Conservation (phyloP, 768 basidiomycete genomes). For the Serpula lacrymans region DNA sequence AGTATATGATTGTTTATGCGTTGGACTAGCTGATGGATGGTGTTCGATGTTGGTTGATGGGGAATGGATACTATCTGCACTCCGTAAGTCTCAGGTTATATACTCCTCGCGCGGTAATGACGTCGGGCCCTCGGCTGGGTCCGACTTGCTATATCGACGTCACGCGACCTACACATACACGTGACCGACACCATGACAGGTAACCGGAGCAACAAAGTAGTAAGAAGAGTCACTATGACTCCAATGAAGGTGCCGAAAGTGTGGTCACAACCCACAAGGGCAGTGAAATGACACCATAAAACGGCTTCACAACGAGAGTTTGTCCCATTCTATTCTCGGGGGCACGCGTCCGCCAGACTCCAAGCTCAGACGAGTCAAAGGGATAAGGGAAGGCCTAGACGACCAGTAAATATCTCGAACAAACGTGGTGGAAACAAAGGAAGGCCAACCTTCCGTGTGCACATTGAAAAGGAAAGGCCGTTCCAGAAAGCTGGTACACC, state of each 20-base stretch:
- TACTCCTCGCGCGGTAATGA: constrained; percentile 6
- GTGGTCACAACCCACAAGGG: no score
- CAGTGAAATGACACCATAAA: no score
- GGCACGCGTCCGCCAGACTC: constrained; percentile 10
- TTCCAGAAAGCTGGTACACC: constrained; percentile 61
- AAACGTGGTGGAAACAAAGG: not conserved
- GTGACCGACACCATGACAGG: not conserved
- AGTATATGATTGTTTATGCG: constrained; percentile 11
- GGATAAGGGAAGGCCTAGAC: constrained; percentile 53
- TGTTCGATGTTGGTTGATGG: constrained; percentile 1
- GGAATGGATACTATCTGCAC: not conserved
- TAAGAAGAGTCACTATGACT: constrained; percentile 9
- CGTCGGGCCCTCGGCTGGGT: constrained; percentile 2
- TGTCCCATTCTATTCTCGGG: constrained; percentile 22
- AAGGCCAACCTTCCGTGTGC: constrained; percentile 80
- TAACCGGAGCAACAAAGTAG: constrained; percentile 5
- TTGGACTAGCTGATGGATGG: constrained; percentile 1
- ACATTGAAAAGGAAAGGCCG: constrained; percentile 89
- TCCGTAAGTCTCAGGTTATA: constrained; percentile 1
- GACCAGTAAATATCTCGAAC: constrained; percentile 5
- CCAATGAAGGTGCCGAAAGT: not conserved
- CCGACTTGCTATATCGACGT: constrained; percentile 18
- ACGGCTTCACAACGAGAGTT: no score
- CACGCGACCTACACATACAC: constrained; percentile 25
- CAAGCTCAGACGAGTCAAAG: constrained; percentile 34